Evolutionary conservation across 257 asterid species (phyloP), one percentile per base, ranked within the genome.

Genomic region (Gentiana dahurica): DNA sequence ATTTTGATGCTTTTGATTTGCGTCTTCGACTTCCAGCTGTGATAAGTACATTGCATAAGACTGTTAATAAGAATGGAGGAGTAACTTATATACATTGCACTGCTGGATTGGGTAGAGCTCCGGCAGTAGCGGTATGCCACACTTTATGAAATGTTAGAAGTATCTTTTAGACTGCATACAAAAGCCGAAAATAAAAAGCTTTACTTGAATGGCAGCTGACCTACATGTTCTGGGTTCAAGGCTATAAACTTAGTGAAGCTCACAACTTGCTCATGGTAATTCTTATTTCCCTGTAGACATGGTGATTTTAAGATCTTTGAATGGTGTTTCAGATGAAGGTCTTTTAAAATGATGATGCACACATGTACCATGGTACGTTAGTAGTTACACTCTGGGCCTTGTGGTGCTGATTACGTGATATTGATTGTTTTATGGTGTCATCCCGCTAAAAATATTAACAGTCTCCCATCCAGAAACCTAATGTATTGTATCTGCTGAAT

Each of bases 41-140:
- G n/a, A 83, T 91, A 15, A 75, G 93, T 73, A 78, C 55, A 81
- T 78, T 91, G 55, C 85, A 81, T 66, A 77, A 79, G 63, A 94
- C 88, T 65, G 48, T 87, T 47, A 77, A 70, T 43, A 71, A 50
- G 57, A 87, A 87, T 44, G 95, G 98, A 51, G 97, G 98, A 11
- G 89, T 91, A 68, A 67, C 95, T 54, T 91, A 91, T 62, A 75
- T 91, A 73, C 98, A 87, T 65, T 91, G 98, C 71, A 91, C 98
- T 3, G 98, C 98, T 66, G 98, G 98, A 53, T 89, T 91, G 57
- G 98, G 97, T 63, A 74, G 97, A 78, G 98, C 98, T 62, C 98
- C 98, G 2, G 88, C 95, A 55, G 82, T 85, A 60, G 95, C 84
- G 55, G 98, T 91, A 80, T 46, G 81, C 64, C 46, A 6, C 34